These are phyloP conservation scores for Ogataea kodamae DNA, from an alignment of 805 yeast genomes.

Conservation along the genomic window DNA sequence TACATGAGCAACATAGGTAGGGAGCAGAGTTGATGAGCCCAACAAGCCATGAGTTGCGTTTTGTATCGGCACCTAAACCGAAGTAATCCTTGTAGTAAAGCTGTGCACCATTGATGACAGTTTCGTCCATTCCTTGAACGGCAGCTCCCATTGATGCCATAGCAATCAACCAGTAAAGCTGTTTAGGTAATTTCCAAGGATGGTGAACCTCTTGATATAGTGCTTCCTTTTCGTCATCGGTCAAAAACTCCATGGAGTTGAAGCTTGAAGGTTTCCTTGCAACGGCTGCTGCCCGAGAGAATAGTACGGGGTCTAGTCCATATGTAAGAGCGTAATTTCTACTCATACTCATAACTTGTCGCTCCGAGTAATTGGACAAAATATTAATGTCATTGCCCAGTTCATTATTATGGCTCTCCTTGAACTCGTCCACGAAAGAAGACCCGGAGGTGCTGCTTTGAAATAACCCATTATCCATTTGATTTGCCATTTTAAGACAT, in stretches of 20 bases:
- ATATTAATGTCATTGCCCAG: constrained; percentile 38
- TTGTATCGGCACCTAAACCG: constrained; percentile 45
- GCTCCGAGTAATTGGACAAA: constrained; percentile 54
- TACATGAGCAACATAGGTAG: constrained; percentile 56
- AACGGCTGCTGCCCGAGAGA: constrained; percentile 63
- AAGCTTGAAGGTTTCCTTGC: constrained; percentile 59
- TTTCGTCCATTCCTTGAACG: constrained; percentile 78
- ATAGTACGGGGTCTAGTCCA: constrained; percentile 53
- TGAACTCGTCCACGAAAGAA: constrained; percentile 15
- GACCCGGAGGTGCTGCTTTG: constrained; percentile 8
- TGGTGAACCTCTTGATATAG: constrained; percentile 45
- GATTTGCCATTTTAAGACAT: no score
- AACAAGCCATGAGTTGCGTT: constrained; percentile 51
- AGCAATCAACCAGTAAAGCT: constrained; percentile 52
- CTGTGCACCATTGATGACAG: constrained; percentile 71
- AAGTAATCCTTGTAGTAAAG: constrained; percentile 55
- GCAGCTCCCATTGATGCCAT: constrained; percentile 77
- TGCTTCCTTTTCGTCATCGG: constrained; percentile 52
- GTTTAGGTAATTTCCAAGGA: constrained; percentile 44
- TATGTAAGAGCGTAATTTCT: constrained; percentile 58
- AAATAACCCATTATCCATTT: constrained; percentile 1
- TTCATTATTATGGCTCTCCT: constrained; percentile 6
- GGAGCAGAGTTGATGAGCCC: constrained; percentile 72
- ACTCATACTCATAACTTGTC: constrained; percentile 68
- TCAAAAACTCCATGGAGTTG: constrained; percentile 53